Base-by-base conservation (phyloP, 2,329 filamentous ascomycete species). In the Penicillium crustosum region DNA sequence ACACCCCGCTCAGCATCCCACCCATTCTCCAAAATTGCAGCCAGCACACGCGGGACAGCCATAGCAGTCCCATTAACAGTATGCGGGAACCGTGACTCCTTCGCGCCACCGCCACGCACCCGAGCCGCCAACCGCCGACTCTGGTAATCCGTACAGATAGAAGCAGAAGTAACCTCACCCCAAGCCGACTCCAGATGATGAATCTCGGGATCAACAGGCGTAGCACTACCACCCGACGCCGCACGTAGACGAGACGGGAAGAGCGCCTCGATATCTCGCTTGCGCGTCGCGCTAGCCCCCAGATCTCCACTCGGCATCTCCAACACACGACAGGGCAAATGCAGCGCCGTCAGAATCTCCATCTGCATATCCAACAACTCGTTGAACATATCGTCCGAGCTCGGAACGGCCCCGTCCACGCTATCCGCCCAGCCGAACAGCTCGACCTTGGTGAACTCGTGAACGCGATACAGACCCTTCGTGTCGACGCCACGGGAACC, bases 381-480 rank as follows among this genome's bases (percentile, higher is more conserved):
- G 50, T 90, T 81, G 73, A 96, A 96, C 13, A 93, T 41, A 74
- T 76, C 47, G 65, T 77, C 64, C 13, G 71, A 76, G 6, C 64
- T 73, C 43, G 50, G 62, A 7, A 47, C 50, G 10, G 68, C 47
- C 27, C 66, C 57, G 17, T 85, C 81, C 1, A 90, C 86, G 36
- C 67, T 72, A 31, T 82, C 68, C 5, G 91, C 89, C 94, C 94
- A 99, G 0, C 89, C 92, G 72, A 99, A 97, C 81, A 99, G 87
- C 76, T 99, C 94, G 0, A 99, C 93, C 74, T 99, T 99, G 29
- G 92, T 96, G 77, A 99, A 99, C 76, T 99, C 94, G 76, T 99
- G 94, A 4, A 99, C 94, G 29, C 94, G 89, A 77, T 97, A 99
- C 2, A 99, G 79, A 6, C 94, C 94, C 77, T 96, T 97, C 2